Evolutionary conservation across 2,329 filamentous ascomycete genomes (phyloP).

Genomic region (Penicillium digitatum): DNA sequence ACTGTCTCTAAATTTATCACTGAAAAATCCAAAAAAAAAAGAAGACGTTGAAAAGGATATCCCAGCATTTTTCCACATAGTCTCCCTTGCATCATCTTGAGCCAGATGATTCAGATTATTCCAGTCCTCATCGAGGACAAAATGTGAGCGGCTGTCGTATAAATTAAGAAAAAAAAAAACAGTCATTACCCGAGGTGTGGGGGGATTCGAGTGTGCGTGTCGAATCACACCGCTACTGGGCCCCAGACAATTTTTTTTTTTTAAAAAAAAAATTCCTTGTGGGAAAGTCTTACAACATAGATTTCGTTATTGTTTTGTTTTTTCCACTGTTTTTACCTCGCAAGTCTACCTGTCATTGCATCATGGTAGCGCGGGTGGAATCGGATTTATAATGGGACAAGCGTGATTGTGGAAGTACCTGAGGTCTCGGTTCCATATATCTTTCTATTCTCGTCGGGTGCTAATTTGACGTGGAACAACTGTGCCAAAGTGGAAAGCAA

Average conservation of each 20-base stretch:
- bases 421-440: background rate
- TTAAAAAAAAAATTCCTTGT: too few relatives aligned
- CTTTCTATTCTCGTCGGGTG: background rate
- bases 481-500: slow-evolving; percentile 1
- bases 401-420: slow-evolving; percentile 5
- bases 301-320: too few relatives aligned
- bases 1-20: too few relatives aligned
- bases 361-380: slow-evolving; percentile 3
- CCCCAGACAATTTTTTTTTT: too few relatives aligned
- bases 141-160: background rate
- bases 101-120: background rate
- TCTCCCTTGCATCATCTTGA: background rate
- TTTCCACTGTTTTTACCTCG: too few relatives aligned
- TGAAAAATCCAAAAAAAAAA: background rate
- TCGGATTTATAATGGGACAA: background rate
- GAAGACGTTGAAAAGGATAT: too few relatives aligned
- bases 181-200: background rate
- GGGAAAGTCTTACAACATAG: too few relatives aligned
- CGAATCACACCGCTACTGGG: too few relatives aligned
- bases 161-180: background rate
- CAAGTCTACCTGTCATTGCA: too few relatives aligned
- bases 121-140: background rate
- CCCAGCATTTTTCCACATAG: background rate
- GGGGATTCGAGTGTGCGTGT: too few relatives aligned
- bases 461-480: background rate